These are phyloP conservation scores for Geotrichum citri-aurantii DNA, from an alignment of 1,139 yeast genomes.

Conservation along the genomic window DNA sequence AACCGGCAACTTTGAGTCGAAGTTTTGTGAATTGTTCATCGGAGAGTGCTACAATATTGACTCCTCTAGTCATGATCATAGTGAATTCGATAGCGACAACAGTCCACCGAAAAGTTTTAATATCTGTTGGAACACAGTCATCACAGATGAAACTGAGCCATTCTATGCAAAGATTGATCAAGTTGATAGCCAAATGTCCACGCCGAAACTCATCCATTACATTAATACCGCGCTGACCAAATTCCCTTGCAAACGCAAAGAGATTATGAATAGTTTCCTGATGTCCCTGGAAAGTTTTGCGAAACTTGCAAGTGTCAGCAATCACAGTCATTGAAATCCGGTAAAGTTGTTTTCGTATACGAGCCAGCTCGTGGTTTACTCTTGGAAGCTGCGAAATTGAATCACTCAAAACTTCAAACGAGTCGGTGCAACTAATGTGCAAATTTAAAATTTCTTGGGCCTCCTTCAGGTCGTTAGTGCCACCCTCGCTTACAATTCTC, in stretches of 20 bases:
- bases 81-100: constrained; percentile 93
- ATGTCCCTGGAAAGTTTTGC: constrained; percentile 38
- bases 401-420: constrained; percentile 48
- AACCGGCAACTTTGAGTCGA: constrained; percentile 83
- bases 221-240: constrained; percentile 67
- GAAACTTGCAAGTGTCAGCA: constrained; percentile 54
- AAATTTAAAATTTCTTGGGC: constrained; percentile 39
- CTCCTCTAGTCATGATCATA: constrained; percentile 90
- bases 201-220: constrained; percentile 61
- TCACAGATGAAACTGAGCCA: constrained; percentile 94
- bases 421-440: constrained; percentile 33
- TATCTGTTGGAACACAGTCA: constrained; percentile 89
- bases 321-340: constrained; percentile 64
- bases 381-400: constrained; percentile 66
- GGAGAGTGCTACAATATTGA: constrained; percentile 73
- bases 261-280: constrained; percentile 75
- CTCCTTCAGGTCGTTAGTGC: constrained; percentile 44
- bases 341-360: constrained; percentile 62
- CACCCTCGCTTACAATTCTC: constrained; percentile 63
- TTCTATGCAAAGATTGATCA: constrained; percentile 72
- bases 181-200: constrained; percentile 62
- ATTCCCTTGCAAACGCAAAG: constrained; percentile 77
- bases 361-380: constrained; percentile 69
- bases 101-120: constrained; percentile 91
- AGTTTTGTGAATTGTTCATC: constrained; percentile 70